These are phyloP conservation scores for Cephalotrichum gorgonifer DNA, from an alignment of 2,329 filamentous ascomycete genomes.

Conservation along the genomic window DNA sequence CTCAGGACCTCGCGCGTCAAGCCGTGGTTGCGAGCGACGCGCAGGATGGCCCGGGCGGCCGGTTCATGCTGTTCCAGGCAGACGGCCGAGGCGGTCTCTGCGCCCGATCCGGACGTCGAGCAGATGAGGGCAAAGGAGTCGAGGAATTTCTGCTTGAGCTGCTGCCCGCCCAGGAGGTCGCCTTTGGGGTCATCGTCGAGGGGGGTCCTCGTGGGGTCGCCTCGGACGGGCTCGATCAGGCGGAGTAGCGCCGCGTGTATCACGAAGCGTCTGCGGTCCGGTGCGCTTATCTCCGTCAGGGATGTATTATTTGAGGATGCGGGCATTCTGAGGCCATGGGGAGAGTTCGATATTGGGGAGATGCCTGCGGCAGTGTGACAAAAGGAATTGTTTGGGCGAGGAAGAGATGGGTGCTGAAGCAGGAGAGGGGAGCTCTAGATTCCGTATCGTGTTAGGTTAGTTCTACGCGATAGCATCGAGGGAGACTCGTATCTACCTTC, in stretches of 20 bases:
- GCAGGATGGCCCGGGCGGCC: slow-evolving; percentile 14
- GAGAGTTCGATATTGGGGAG: neutral
- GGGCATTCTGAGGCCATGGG: neutral
- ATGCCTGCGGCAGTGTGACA: neutral
- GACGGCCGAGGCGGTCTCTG: slow-evolving; percentile 18
- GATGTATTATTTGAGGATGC: neutral
- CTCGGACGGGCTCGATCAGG: slow-evolving; percentile 16
- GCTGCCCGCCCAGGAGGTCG: slow-evolving; percentile 5
- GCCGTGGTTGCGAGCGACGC: slow-evolving; percentile 18
- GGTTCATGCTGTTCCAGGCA: slow-evolving; percentile 16
- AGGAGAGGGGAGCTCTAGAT: neutral
- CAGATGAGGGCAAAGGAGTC: slow-evolving; percentile 22
- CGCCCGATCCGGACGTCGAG: slow-evolving; percentile 12
- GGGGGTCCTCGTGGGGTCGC: slow-evolving; percentile 13
- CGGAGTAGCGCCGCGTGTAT: neutral
- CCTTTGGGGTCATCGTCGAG: slow-evolving; percentile 13
- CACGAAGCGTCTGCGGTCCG: neutral
- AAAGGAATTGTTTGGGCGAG: neutral
- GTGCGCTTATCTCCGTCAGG: neutral
- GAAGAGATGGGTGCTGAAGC: neutral
- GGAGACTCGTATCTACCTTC: neutral
- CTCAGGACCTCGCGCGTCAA: slow-evolving; percentile 10
- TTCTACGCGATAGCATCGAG: neutral
- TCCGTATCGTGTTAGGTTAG: neutral
- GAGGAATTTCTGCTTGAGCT: slow-evolving; percentile 18